phyloP scores from a whole-genome alignment of 441 rosid genomes.

The Mallotus repandus region DNA sequence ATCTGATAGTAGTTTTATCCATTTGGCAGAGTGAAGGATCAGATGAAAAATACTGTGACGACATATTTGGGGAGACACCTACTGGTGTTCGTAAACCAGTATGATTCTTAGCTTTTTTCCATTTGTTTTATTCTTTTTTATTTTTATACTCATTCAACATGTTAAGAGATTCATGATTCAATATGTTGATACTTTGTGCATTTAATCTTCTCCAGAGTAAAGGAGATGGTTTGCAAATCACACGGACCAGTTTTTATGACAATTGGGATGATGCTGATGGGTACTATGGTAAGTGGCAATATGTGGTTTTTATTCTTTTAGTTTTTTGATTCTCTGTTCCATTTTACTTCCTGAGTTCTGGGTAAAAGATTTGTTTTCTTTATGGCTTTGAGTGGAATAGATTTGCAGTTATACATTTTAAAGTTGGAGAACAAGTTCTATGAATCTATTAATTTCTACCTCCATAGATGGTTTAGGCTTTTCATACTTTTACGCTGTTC shows the following conservation, averaged over 20 bases:
- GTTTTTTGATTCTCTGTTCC: neutral
- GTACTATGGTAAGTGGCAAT: conserved; percentile 73
- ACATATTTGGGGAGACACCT: conserved; percentile 97
- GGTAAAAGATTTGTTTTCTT: too few species aligned
- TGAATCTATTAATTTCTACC: neutral
- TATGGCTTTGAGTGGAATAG: neutral
- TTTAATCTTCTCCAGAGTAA: conserved; percentile 54
- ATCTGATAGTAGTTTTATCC: conserved; percentile 6
- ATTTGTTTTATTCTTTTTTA: neutral
- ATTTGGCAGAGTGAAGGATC: conserved; percentile 83
- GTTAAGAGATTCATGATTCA: neutral
- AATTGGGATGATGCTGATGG: conserved; percentile 99
- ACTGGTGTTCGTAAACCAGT: conserved; percentile 65
- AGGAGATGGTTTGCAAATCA: conserved; percentile 63
- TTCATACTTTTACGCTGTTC: too few species aligned
- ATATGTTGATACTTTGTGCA: conserved; percentile 8
- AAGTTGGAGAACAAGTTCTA: neutral
- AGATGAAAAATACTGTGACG: conserved; percentile 79
- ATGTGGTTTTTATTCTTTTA: neutral
- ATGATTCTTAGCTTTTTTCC: conserved; percentile 21
- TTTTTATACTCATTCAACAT: neutral
- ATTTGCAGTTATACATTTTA: too few species aligned
- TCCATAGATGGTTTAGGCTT: too few species aligned
- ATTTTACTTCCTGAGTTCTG: neutral
- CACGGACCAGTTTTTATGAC: conserved; percentile 84